phyloP scores from a whole-genome alignment of 1,284 basidiomycete species.

The Heterobasidion irregulare region DNA sequence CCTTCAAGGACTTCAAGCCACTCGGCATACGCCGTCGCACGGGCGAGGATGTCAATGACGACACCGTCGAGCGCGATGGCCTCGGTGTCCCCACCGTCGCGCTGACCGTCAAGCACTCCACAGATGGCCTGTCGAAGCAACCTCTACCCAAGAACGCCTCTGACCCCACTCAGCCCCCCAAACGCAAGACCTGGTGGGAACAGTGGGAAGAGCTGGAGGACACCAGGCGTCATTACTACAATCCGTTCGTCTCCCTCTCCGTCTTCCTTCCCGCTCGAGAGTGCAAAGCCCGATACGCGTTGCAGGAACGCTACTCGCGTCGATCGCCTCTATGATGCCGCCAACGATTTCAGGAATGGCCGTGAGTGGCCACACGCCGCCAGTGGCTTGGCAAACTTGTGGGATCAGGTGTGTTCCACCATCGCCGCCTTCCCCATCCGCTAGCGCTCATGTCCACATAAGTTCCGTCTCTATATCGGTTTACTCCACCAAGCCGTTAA shows the following conservation, averaged over 20 bases:
- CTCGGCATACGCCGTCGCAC: slow-evolving; percentile 40
- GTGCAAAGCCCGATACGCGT: neutral
- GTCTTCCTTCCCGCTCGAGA: neutral
- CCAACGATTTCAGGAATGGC: slow-evolving; percentile 44
- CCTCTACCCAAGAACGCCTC: neutral
- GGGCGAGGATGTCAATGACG: slow-evolving; percentile 23
- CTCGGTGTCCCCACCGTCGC: slow-evolving; percentile 56
- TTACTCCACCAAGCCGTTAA: slow-evolving; percentile 29
- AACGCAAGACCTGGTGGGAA: slow-evolving; percentile 47
- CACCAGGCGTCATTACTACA: slow-evolving; percentile 23
- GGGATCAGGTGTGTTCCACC: slow-evolving; percentile 45
- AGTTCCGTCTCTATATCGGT: slow-evolving; percentile 52
- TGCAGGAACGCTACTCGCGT: slow-evolving; percentile 30
- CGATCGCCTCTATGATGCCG: slow-evolving; percentile 50
- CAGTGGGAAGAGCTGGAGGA: slow-evolving; percentile 54
- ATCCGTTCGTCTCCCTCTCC: slow-evolving; percentile 33
- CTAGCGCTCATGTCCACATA: neutral
- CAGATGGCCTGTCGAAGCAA: slow-evolving; percentile 31
- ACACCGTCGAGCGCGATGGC: slow-evolving; percentile 43
- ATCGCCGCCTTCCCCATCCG: neutral
- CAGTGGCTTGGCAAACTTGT: slow-evolving; percentile 36
- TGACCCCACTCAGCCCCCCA: neutral
- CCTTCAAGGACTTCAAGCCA: slow-evolving; percentile 55
- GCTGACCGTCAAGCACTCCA: slow-evolving; percentile 40
- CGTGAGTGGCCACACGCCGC: slow-evolving; percentile 39